A percentile compares a stretch with the other conserved stretches of the same genome.
Evolutionary conservation across 352 stramenopile genomes (phyloP).

Genomic region (Aphanomyces euteiches): DNA sequence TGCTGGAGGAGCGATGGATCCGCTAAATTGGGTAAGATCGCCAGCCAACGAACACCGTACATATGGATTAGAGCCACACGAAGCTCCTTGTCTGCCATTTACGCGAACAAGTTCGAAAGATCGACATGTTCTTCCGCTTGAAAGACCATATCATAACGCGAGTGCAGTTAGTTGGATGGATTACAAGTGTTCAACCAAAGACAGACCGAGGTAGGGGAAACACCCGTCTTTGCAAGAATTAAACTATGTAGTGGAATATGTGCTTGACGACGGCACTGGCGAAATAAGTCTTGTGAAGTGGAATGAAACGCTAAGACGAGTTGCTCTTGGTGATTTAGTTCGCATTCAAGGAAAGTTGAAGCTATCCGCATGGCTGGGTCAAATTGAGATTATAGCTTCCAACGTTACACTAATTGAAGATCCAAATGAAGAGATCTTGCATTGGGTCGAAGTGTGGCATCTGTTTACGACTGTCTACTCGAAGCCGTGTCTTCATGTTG

Average conservation of each 20-base stretch:
- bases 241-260: constrained; percentile 50
- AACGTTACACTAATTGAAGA: constrained; percentile 45
- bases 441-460: constrained; percentile 60
- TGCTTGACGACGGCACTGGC: constrained; percentile 75
- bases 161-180: constrained; percentile 53
- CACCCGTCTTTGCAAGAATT: background rate
- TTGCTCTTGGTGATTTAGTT: constrained; percentile 60
- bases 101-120: background rate
- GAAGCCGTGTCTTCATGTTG: constrained; percentile 1
- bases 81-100: constrained; percentile 60
- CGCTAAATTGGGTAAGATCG: constrained; percentile 53
- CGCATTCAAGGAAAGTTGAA: constrained; percentile 74
- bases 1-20: constrained; percentile 30
- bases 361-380: background rate
- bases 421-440: constrained; percentile 69
- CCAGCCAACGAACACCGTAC: background rate
- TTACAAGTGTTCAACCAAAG: constrained; percentile 56
- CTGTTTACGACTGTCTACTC: constrained; percentile 45
- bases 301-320: constrained; percentile 15
- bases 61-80: constrained; percentile 48
- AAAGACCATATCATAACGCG: constrained; percentile 61
- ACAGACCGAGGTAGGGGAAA: constrained; percentile 45
- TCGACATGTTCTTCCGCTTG: constrained; percentile 42
- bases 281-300: constrained; percentile 40
- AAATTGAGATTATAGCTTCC: background rate